Base-by-base conservation (phyloP, 805 yeast genomes). In the Metschnikowia proteae region DNA sequence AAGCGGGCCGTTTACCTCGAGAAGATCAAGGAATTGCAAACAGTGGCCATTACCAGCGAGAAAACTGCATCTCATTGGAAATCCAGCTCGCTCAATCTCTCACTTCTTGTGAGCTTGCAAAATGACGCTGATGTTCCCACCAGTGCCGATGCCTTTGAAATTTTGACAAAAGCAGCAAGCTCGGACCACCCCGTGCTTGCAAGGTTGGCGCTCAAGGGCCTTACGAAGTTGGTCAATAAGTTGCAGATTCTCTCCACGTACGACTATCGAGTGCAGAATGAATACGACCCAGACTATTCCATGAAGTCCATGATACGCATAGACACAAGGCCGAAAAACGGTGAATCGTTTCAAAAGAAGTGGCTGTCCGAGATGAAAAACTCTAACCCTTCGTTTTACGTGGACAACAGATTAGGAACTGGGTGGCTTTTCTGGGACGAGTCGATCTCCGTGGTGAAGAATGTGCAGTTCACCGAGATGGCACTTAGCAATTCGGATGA, bases 371-470 rank as follows among this genome's bases (percentile, higher is more conserved):
- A 86, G 55, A 67, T 85, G 71, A 58, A 60, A 8, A 79, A 80
- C 52, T 63, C 68, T 0, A 48, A 64, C 23, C 86, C 86, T 1
- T 55, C 54, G 1, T 83, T 72, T 54, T 88, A 67, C 58, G 72
- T 84, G 54, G 90, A 85, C 58, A 75, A 76, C 29, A 78, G 76
- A 45, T 68, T 77, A 2, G 74, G 71, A 58, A 67, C 71, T 6
- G 94, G 96, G 0, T 86, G 90, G 81, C 64, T 86, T 6, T 84
- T 85, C 45, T 88, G 96, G 96, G 86, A 83, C 10, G 65, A 79
- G 17, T 55, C 67, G 0, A 59, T 84, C 64, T 60, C 63, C 22
- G 89, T 76, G 2, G 67, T 82, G 17, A 69, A 68, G 3, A 63
- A 61, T 5, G 65, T 67, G 5, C 60, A 65, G 2, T 49, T 55